A percentile compares a stretch with the other conserved stretches of the same genome.
Evolutionary conservation across 164 flowering plant species (phyloP).

Genomic region (Malania oleifera): DNA sequence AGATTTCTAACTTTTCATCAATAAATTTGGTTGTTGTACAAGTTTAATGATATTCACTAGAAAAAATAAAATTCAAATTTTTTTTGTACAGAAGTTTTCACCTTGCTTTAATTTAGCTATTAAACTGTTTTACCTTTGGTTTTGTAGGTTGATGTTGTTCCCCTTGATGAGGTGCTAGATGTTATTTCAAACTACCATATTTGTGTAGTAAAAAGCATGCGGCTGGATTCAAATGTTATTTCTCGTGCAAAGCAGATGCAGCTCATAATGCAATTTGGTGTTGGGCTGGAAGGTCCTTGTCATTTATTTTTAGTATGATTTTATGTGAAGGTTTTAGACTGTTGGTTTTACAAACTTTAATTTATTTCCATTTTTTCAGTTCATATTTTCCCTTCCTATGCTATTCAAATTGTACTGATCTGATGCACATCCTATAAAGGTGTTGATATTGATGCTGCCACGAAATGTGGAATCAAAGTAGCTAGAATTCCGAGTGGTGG

Average conservation of each 20-base stretch:
- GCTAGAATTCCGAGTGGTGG: slow-evolving; percentile 68
- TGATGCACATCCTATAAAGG: slow-evolving; percentile 31
- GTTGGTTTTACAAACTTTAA: neutral
- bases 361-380: neutral
- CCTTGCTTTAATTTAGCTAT: neutral
- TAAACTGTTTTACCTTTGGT: neutral
- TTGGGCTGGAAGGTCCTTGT: slow-evolving; percentile 75
- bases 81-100: neutral
- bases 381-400: neutral
- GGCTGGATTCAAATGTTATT: slow-evolving; percentile 46
- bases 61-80: neutral
- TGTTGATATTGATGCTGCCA: slow-evolving; percentile 78
- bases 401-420: neutral
- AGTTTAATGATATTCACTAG: too few species aligned
- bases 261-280: slow-evolving; percentile 89
- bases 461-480: slow-evolving; percentile 74
- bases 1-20: too few species aligned
- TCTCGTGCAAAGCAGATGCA: slow-evolving; percentile 70
- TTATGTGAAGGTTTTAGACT: neutral
- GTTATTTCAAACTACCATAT: slow-evolving; percentile 64
- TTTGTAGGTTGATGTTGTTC: slow-evolving; percentile 72
- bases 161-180: slow-evolving; percentile 50
- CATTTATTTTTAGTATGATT: neutral
- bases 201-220: slow-evolving; percentile 59
- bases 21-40: too few species aligned